A percentile compares a stretch with the other conserved stretches of the same genome.
Evolutionary conservation across 2,329 filamentous ascomycete genomes (phyloP).

Genomic region (Diaporthe helianthi): DNA sequence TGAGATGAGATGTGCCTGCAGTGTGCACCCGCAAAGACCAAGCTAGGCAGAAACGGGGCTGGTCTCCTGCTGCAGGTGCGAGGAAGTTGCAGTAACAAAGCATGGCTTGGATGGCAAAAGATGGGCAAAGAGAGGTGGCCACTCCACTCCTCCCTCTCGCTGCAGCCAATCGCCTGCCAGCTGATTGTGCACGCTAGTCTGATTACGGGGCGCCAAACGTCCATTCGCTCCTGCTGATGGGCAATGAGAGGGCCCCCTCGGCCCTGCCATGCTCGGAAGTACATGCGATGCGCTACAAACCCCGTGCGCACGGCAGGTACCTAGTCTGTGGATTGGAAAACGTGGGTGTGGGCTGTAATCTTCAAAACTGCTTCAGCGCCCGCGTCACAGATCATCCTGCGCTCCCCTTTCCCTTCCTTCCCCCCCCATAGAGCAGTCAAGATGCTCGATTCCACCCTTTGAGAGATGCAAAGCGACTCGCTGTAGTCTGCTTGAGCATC

Average conservation of each 20-base stretch:
- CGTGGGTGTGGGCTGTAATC: conserved; percentile 28
- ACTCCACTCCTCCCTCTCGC: conserved; percentile 4
- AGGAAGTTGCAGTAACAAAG: conserved; percentile 7
- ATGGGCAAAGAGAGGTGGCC: neutral
- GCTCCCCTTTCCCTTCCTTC: conserved; percentile 47
- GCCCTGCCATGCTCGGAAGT: conserved; percentile 1
- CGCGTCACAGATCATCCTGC: conserved; percentile 39
- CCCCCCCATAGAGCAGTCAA: conserved; percentile 58
- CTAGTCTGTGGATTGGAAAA: neutral
- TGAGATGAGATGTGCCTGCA: conserved; percentile 30
- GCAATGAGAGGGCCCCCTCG: neutral
- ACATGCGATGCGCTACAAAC: conserved; percentile 14
- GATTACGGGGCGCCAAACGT: conserved; percentile 23
- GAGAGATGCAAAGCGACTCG: conserved; percentile 59
- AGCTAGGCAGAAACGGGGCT: conserved; percentile 36
- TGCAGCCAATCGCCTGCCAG: conserved; percentile 21
- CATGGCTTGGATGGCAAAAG: neutral
- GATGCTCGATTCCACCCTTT: conserved; percentile 63
- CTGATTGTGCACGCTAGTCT: conserved; percentile 22
- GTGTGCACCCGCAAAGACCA: conserved; percentile 17
- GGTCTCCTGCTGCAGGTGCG: conserved; percentile 9
- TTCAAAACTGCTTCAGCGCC: conserved; percentile 47
- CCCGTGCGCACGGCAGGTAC: neutral
- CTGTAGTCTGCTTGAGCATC: conserved; percentile 60
- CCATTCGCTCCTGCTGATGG: conserved; percentile 18